Conservation (phyloP, 371 early-diverging fungal species). For the Fennellomyces sp. region DNA sequence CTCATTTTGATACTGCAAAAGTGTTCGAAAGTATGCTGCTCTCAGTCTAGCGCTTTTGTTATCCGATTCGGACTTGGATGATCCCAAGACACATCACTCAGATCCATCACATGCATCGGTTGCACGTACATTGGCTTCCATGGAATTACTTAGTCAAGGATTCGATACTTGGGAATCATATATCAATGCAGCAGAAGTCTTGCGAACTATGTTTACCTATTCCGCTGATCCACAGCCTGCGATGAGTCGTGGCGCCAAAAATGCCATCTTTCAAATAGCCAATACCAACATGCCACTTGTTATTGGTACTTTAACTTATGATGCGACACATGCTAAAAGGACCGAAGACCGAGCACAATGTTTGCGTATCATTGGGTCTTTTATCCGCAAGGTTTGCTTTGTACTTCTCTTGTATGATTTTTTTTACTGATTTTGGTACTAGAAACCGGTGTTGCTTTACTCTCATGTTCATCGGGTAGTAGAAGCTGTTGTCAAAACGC, state of each 20-base stretch:
- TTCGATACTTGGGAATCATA: constrained; percentile 82
- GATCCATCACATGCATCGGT: constrained; percentile 53
- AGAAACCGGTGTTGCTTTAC: constrained; percentile 72
- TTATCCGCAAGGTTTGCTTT: constrained; percentile 68
- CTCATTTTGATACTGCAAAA: constrained; percentile 5
- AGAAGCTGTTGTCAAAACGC: constrained; percentile 82
- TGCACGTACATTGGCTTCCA: constrained; percentile 67
- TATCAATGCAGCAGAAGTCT: constrained; percentile 70
- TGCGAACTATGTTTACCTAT: constrained; percentile 69
- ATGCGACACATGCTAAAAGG: constrained; percentile 72
- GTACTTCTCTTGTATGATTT: background rate
- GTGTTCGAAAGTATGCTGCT: constrained; percentile 57
- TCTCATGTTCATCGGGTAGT: constrained; percentile 64
- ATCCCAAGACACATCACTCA: constrained; percentile 10
- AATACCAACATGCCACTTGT: constrained; percentile 69
- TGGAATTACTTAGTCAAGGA: constrained; percentile 80
- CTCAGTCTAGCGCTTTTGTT: constrained; percentile 61
- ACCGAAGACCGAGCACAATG: constrained; percentile 58
- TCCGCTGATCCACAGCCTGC: constrained; percentile 46
- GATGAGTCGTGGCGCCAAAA: constrained; percentile 63
- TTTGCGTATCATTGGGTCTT: constrained; percentile 71
- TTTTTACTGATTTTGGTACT: too few relatives aligned
- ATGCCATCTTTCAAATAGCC: constrained; percentile 79
- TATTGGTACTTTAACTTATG: constrained; percentile 73
- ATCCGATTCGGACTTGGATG: constrained; percentile 47